Conservation (phyloP, 331 rosid genomes). For the Pyrus hybrid region DNA sequence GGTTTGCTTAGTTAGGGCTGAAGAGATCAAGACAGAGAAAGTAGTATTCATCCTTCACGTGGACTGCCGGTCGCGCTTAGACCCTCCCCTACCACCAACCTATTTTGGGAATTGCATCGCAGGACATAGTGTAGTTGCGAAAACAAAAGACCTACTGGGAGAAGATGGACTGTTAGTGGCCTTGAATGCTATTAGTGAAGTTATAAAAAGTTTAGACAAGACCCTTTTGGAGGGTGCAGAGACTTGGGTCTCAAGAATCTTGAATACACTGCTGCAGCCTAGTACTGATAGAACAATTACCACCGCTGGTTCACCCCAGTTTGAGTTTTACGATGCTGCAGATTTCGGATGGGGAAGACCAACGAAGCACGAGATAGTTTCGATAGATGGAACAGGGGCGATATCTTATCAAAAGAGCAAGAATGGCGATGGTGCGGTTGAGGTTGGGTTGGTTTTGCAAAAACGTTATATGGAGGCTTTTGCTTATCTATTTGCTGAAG, state of each 20-base stretch:
- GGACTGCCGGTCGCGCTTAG: slow-evolving; percentile 11
- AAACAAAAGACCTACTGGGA: not conserved
- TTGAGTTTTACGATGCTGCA: slow-evolving; percentile 6
- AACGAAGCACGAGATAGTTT: slow-evolving; percentile 8
- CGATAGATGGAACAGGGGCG: slow-evolving; percentile 5
- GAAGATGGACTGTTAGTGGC: not conserved
- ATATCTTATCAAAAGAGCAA: slow-evolving; percentile 22
- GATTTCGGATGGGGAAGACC: slow-evolving; percentile 27
- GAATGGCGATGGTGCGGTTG: slow-evolving; percentile 23
- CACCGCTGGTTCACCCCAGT: slow-evolving; percentile 17
- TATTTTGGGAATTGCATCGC: slow-evolving; percentile 23
- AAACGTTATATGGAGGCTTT: slow-evolving; percentile 11
- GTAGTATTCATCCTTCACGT: not conserved
- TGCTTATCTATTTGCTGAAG: slow-evolving; percentile 10
- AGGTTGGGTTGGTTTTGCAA: slow-evolving; percentile 33
- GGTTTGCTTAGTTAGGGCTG: not conserved
- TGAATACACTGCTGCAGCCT: not conserved
- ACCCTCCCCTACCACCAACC: slow-evolving; percentile 11
- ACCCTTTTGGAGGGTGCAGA: slow-evolving; percentile 12
- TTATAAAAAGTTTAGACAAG: slow-evolving; percentile 9
- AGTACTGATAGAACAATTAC: not conserved
- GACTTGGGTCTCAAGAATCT: not conserved
- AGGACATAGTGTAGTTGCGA: not conserved
- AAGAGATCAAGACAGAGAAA: not conserved
- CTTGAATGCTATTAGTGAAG: not conserved